A percentile compares a stretch with the other conserved stretches of the same genome.
phyloP scores from a whole-genome alignment of 176 grass and related monocot genomes.

The Themeda triandra region DNA sequence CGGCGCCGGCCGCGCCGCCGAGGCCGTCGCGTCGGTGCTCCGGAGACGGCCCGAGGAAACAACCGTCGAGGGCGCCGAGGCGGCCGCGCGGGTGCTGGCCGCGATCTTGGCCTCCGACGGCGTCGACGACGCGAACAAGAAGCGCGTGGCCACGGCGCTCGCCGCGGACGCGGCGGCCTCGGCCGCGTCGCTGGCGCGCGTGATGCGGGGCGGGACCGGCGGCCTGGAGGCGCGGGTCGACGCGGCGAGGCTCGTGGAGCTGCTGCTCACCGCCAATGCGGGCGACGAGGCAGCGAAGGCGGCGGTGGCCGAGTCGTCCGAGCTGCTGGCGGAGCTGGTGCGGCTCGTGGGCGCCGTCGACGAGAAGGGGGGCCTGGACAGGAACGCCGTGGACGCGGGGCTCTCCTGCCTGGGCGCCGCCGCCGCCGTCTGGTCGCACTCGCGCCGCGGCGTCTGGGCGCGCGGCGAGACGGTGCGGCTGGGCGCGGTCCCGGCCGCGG shows the following conservation, averaged over 20 bases:
- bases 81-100: slow-evolving; percentile 51
- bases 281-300: background rate
- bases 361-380: slow-evolving; percentile 48
- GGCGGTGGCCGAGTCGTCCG: slow-evolving; percentile 29
- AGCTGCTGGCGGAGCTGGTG: slow-evolving; percentile 61
- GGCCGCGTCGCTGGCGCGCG: slow-evolving; percentile 43
- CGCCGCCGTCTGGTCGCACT: slow-evolving; percentile 17
- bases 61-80: slow-evolving; percentile 25
- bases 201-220: slow-evolving; percentile 33
- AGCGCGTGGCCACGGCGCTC: slow-evolving; percentile 37
- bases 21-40: slow-evolving; percentile 48
- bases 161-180: slow-evolving; percentile 29
- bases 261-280: slow-evolving; percentile 35
- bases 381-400: slow-evolving; percentile 37
- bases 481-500: slow-evolving; percentile 44
- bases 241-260: slow-evolving; percentile 48
- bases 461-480: slow-evolving; percentile 45
- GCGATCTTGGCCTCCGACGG: slow-evolving; percentile 45
- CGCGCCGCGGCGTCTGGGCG: slow-evolving; percentile 26
- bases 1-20: slow-evolving; percentile 40
- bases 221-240: slow-evolving; percentile 50
- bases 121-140: slow-evolving; percentile 61
- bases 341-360: slow-evolving; percentile 51
- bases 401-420: slow-evolving; percentile 43
- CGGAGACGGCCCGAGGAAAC: slow-evolving; percentile 15